A percentile compares a stretch with the other conserved stretches of the same genome.
Conservation (phyloP, 257 asterid genomes). For the Solanum lignicaule region DNA sequence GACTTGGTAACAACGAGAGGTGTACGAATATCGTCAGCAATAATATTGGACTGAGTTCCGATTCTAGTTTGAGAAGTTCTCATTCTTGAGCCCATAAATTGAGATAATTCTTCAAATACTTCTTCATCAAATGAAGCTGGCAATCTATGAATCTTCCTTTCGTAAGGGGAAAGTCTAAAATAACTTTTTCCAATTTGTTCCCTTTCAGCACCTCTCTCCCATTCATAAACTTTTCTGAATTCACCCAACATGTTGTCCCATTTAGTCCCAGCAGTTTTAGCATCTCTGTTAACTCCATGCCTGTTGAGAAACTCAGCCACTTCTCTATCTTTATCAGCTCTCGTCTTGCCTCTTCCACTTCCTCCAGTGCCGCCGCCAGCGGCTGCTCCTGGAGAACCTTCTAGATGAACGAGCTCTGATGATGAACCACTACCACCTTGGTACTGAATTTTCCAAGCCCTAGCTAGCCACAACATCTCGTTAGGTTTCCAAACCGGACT, state of each 20-base stretch:
- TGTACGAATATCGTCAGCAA: slow-evolving; percentile 9
- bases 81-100: slow-evolving; percentile 36
- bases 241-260: slow-evolving; percentile 52
- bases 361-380: not conserved
- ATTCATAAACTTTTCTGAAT: slow-evolving; percentile 39
- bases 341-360: slow-evolving; percentile 27
- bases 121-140: slow-evolving; percentile 50
- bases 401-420: not conserved
- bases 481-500: slow-evolving; percentile 50
- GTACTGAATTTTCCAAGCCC: slow-evolving; percentile 42
- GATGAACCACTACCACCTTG: slow-evolving; percentile 12
- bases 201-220: slow-evolving; percentile 41
- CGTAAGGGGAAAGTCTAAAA: slow-evolving; percentile 36
- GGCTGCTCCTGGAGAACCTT: not conserved
- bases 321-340: slow-evolving; percentile 39
- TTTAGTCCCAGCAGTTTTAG: slow-evolving; percentile 42
- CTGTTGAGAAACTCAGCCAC: slow-evolving; percentile 32
- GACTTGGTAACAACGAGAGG: not conserved
- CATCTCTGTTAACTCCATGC: slow-evolving; percentile 34
- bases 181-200: slow-evolving; percentile 37
- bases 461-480: slow-evolving; percentile 44
- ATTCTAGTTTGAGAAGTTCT: slow-evolving; percentile 13
- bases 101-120: slow-evolving; percentile 39
- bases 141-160: slow-evolving; percentile 33
- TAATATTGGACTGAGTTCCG: not conserved